A percentile compares a stretch with the other conserved stretches of the same genome.
These are phyloP conservation scores for Pachysolen tannophilus DNA, from an alignment of 805 yeast species.

Conservation along the genomic window DNA sequence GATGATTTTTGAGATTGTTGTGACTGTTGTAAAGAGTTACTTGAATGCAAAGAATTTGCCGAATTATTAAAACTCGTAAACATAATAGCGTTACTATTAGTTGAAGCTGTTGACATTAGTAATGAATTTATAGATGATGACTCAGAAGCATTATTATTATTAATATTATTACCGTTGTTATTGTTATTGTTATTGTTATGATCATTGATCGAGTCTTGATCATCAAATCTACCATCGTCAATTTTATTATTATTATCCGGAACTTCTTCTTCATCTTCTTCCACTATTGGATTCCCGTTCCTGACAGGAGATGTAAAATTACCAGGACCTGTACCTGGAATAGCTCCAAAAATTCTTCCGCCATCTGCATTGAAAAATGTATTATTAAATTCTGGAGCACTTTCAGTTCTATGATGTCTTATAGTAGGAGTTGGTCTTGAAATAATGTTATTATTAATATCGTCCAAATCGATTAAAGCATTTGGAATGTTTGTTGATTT, in stretches of 20 bases:
- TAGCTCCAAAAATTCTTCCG: not conserved
- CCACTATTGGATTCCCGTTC: slow-evolving; percentile 7
- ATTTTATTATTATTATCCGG: too few relatives aligned
- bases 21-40: not conserved
- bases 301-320: slow-evolving; percentile 8
- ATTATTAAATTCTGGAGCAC: slow-evolving; percentile 7
- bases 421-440: slow-evolving; percentile 4
- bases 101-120: not conserved
- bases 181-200: not conserved
- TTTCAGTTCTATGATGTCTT: slow-evolving; percentile 7
- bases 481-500: slow-evolving; percentile 20
- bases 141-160: not conserved
- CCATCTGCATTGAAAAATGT: not conserved
- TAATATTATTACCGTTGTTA: not conserved
- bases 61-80: too few relatives aligned
- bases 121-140: slow-evolving; percentile 4
- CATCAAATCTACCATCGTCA: too few relatives aligned
- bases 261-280: slow-evolving; percentile 9
- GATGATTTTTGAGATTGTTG: not conserved
- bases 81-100: slow-evolving; percentile 1
- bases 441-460: slow-evolving; percentile 13
- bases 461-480: slow-evolving; percentile 27
- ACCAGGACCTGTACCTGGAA: too few relatives aligned
- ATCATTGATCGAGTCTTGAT: slow-evolving; percentile 3
- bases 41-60: slow-evolving; percentile 2